Percentiles rank a stretch among this genome's conserved stretches.
Conservation (phyloP, 768 basidiomycete species). For the Kwoniella heveanensis region DNA sequence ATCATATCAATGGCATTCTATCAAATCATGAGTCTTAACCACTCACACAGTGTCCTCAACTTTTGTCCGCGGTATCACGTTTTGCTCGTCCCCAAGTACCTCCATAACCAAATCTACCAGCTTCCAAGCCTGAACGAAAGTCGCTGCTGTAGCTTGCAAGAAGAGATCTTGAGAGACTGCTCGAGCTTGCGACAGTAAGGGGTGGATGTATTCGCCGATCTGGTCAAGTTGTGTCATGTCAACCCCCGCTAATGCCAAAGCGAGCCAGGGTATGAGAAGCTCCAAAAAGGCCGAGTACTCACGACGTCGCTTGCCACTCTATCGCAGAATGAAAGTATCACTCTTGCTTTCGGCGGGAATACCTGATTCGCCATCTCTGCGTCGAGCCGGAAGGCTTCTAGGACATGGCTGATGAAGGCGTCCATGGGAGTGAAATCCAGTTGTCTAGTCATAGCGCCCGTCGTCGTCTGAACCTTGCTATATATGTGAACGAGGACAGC, state of each 20-base stretch:
- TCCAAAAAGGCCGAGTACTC: constrained; percentile 25
- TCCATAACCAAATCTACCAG: constrained; percentile 76
- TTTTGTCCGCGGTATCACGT: constrained; percentile 20
- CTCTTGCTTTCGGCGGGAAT: constrained; percentile 77
- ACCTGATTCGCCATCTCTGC: constrained; percentile 79
- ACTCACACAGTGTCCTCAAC: constrained; percentile 83
- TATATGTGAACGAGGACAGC: no score
- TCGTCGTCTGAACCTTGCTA: constrained; percentile 50
- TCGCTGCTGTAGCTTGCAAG: constrained; percentile 82
- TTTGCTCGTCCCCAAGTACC: constrained; percentile 56
- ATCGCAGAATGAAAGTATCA: constrained; percentile 79
- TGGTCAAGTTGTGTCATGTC: no score
- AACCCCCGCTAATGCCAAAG: no score
- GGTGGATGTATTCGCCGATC: constrained; percentile 83
- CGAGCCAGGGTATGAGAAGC: background rate
- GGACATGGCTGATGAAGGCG: constrained; percentile 72
- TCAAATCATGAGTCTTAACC: constrained; percentile 44
- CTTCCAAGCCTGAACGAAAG: constrained; percentile 82
- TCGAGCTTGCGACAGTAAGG: constrained; percentile 75
- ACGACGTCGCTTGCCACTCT: constrained; percentile 78
- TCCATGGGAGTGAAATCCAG: constrained; percentile 95
- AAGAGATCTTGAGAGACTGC: constrained; percentile 69
- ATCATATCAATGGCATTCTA: constrained; percentile 3
- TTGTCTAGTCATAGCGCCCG: constrained; percentile 55
- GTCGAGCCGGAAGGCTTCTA: constrained; percentile 69